Percentiles rank a stretch among this genome's conserved stretches.
phyloP scores from a whole-genome alignment of 306 rosid species.

The Pterocarpus santalinus region DNA sequence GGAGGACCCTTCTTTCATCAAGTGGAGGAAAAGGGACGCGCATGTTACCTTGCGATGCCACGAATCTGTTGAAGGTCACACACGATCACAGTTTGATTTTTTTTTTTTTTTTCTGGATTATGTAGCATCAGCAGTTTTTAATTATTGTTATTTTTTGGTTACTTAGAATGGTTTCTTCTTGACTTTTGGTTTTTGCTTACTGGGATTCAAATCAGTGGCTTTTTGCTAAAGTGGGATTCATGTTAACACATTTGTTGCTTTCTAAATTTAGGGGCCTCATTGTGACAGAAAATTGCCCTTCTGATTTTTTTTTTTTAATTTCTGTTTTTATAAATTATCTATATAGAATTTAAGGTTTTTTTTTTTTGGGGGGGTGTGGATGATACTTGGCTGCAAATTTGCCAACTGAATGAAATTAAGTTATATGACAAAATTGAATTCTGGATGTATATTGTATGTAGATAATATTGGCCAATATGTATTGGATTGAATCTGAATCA shows the following conservation, averaged over 20 bases:
- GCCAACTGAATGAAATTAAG: not conserved
- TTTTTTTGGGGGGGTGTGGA: not conserved
- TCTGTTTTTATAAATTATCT: not conserved
- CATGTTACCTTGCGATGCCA: slow-evolving; percentile 90
- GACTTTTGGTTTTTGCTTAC: not conserved
- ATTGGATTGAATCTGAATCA: slow-evolving; percentile 1
- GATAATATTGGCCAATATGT: not conserved
- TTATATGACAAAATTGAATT: not conserved
- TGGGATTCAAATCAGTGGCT: not conserved
- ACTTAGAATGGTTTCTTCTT: not conserved
- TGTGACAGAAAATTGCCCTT: not conserved
- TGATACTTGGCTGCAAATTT: not conserved
- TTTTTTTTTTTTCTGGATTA: not conserved
- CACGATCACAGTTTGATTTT: not conserved
- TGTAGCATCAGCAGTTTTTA: not conserved
- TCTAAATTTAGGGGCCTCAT: not conserved
- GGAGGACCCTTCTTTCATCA: slow-evolving; percentile 93
- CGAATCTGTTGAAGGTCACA: slow-evolving; percentile 88
- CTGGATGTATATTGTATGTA: not conserved
- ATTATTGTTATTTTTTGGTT: not conserved
- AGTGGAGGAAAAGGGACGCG: slow-evolving; percentile 89
- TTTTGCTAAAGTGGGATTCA: not conserved
- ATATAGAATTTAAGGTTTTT: not conserved
- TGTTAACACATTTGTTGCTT: not conserved
- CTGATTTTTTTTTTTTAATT: not conserved